phyloP scores from a whole-genome alignment of 805 yeast genomes.

The Debaryomyces tyrocola region DNA sequence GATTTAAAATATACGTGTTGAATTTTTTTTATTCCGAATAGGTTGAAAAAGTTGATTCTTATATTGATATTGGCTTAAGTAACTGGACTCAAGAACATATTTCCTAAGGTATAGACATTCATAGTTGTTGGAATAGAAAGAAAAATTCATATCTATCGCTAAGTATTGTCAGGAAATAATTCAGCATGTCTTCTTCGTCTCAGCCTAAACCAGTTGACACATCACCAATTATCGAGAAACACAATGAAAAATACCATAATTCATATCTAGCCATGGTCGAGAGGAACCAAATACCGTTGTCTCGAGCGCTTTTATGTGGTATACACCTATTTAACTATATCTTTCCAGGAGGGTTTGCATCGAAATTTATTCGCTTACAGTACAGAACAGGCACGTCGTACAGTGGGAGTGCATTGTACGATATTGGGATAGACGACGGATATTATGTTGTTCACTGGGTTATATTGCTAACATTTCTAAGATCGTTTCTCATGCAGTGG shows the following conservation, averaged over 20 bases:
- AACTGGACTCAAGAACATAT: too few relatives aligned
- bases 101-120: too few relatives aligned
- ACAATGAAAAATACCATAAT: constrained; percentile 13
- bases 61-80: too few relatives aligned
- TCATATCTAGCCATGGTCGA: constrained; percentile 31
- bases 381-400: constrained; percentile 16
- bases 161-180: background rate
- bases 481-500: constrained; percentile 61
- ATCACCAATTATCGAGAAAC: background rate
- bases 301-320: constrained; percentile 25
- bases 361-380: constrained; percentile 38
- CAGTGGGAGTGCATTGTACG: constrained; percentile 36
- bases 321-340: constrained; percentile 27
- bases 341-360: constrained; percentile 18
- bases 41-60: background rate
- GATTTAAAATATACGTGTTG: background rate
- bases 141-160: too few relatives aligned
- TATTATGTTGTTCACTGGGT: constrained; percentile 57
- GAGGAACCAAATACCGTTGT: constrained; percentile 35
- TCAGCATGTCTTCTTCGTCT: background rate
- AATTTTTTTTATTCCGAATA: background rate
- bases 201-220: background rate
- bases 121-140: too few relatives aligned
- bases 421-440: constrained; percentile 55
- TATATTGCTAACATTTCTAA: constrained; percentile 53